Conservation (phyloP, 1,284 basidiomycete genomes). For the Heterobasidion occidentale region DNA sequence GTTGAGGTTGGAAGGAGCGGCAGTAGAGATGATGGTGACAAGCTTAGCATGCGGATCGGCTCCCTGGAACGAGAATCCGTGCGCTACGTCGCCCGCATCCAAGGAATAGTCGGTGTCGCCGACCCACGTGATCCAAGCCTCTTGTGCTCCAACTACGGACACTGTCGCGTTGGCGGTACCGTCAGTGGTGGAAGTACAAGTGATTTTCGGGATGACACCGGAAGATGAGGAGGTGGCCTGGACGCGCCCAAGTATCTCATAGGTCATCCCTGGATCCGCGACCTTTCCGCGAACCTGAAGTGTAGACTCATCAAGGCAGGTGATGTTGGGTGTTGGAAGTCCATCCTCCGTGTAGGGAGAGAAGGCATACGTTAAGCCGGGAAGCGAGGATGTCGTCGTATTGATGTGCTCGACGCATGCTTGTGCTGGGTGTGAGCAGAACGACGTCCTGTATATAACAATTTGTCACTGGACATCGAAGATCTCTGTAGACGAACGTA, state of each 20-base stretch:
- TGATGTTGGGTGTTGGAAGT: slow-evolving; percentile 49
- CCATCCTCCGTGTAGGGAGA: slow-evolving; percentile 35
- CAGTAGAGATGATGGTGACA: slow-evolving; percentile 27
- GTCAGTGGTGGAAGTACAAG: slow-evolving; percentile 24
- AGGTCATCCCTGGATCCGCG: slow-evolving; percentile 52
- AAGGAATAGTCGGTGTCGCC: slow-evolving; percentile 64
- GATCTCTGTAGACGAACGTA: slow-evolving; percentile 16
- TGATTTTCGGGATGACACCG: slow-evolving; percentile 14
- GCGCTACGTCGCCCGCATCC: slow-evolving; percentile 46
- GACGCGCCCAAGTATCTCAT: slow-evolving; percentile 54
- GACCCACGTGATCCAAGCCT: slow-evolving; percentile 60
- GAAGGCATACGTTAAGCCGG: slow-evolving; percentile 43
- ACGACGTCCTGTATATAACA: slow-evolving; percentile 41
- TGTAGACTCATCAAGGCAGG: slow-evolving; percentile 50
- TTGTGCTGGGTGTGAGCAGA: slow-evolving; percentile 58
- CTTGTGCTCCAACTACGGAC: slow-evolving; percentile 31
- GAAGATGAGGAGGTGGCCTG: slow-evolving; percentile 16
- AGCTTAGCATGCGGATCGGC: slow-evolving; percentile 48
- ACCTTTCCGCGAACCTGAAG: slow-evolving; percentile 49
- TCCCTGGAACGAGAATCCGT: slow-evolving; percentile 55
- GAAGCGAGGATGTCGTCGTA: slow-evolving; percentile 25
- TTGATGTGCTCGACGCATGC: slow-evolving; percentile 52
- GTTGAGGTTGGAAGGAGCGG: slow-evolving; percentile 12
- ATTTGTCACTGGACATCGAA: background rate
- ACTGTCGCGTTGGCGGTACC: slow-evolving; percentile 45